Evolutionary conservation across 2,329 filamentous ascomycete species (phyloP).

Genomic region (Ophiocordyceps robertsii): DNA sequence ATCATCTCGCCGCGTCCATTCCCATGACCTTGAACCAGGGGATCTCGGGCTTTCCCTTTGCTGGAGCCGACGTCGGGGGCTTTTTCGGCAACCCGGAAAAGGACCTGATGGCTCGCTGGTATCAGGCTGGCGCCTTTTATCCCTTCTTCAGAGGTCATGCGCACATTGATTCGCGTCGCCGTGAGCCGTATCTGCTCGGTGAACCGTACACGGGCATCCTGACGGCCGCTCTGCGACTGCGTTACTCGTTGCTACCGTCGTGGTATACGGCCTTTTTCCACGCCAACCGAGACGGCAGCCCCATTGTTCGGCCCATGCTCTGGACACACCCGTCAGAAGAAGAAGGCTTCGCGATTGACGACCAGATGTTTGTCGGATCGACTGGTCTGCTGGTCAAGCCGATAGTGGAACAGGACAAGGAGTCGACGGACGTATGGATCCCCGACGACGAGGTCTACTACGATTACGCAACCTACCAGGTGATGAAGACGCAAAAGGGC

Average conservation of each 20-base stretch:
- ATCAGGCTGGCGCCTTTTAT: conserved; percentile 92
- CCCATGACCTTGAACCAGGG: conserved; percentile 92
- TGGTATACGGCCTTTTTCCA: conserved; percentile 98
- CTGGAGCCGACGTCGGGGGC: conserved; percentile 88
- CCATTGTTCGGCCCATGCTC: conserved; percentile 84
- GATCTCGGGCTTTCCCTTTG: conserved; percentile 85
- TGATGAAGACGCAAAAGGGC: conserved; percentile 55
- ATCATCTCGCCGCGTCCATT: conserved; percentile 74
- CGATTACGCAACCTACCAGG: conserved; percentile 83
- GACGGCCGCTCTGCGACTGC: conserved; percentile 71
- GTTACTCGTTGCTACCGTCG: conserved; percentile 78
- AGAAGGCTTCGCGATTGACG: conserved; percentile 74
- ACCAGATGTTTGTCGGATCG: conserved; percentile 82
- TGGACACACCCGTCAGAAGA: conserved; percentile 84
- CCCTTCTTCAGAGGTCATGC: conserved; percentile 97
- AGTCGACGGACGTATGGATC: conserved; percentile 68
- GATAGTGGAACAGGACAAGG: conserved; percentile 63
- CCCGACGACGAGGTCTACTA: conserved; percentile 85
- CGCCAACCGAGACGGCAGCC: conserved; percentile 67
- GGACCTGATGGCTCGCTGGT: conserved; percentile 87
- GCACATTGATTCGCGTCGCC: conserved; percentile 87
- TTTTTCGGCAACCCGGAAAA: conserved; percentile 97
- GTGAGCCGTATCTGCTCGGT: conserved; percentile 80
- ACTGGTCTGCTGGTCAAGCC: conserved; percentile 91
- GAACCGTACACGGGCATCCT: conserved; percentile 80